Conservation (phyloP, 108 stramenopile genomes). For the Nannochloropsis oceanica region DNA sequence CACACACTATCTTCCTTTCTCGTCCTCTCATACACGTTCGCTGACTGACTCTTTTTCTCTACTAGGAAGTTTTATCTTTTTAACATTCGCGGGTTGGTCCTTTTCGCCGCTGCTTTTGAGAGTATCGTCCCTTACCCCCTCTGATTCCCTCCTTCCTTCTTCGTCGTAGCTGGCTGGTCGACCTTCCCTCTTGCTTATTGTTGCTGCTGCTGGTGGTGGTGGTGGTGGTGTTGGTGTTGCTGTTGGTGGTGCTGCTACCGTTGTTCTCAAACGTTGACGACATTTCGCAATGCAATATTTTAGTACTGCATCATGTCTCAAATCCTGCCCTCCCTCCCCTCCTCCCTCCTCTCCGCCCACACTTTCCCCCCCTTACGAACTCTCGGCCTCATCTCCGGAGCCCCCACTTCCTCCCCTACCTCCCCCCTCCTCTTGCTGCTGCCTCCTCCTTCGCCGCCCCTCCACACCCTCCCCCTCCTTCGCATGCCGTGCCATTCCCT, state of each 20-base stretch:
- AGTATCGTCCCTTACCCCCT: background rate
- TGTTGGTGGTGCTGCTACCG: background rate
- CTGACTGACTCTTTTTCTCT: too few relatives aligned
- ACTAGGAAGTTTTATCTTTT: too few relatives aligned
- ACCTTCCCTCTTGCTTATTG: too few relatives aligned
- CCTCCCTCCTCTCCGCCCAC: background rate
- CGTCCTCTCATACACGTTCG: too few relatives aligned
- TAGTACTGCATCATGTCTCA: too few relatives aligned
- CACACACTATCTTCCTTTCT: too few relatives aligned
- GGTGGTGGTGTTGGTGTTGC: background rate
- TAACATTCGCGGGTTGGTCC: too few relatives aligned
- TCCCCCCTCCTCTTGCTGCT: background rate
- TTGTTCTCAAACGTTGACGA: too few relatives aligned
- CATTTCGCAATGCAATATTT: too few relatives aligned
- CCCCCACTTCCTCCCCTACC: background rate
- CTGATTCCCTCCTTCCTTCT: background rate
- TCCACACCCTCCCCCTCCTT: background rate
- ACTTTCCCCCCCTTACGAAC: background rate
- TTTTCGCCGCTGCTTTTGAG: too few relatives aligned
- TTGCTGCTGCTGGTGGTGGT: background rate
- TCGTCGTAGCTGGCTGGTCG: background rate
- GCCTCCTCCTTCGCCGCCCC: background rate
- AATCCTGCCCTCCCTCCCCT: background rate
- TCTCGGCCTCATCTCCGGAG: background rate
- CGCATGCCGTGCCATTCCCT: background rate